Percentiles rank a stretch among this genome's conserved stretches.
Conservation (phyloP, 306 rosid species). For the Medicago arabica region DNA sequence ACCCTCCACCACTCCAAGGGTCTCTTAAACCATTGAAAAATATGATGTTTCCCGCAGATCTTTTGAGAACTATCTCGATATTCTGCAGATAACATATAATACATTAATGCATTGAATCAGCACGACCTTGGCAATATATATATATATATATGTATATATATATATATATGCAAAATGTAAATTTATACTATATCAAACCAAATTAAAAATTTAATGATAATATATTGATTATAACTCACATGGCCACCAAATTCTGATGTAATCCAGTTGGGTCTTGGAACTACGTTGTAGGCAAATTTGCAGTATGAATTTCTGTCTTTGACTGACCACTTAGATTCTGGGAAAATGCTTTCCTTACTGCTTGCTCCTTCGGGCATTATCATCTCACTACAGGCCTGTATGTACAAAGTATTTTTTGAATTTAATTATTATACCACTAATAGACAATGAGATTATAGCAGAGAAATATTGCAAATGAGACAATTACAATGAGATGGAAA, state of each 20-base stretch:
- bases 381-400: conserved; percentile 85
- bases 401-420: no score
- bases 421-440: no score
- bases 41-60: conserved; percentile 80
- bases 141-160: no score
- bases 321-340: conserved; percentile 55
- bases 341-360: conserved; percentile 67
- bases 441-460: no score
- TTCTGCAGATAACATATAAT: conserved; percentile 48
- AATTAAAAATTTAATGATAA: no score
- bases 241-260: conserved; percentile 78
- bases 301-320: conserved; percentile 38
- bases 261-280: conserved; percentile 79
- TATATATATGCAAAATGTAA: no score
- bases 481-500: no score
- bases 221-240: conserved; percentile 32
- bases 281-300: neutral
- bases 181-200: no score
- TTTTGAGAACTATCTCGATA: conserved; percentile 62
- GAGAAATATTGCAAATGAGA: no score
- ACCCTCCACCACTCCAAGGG: conserved; percentile 99
- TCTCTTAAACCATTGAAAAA: conserved; percentile 95
- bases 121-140: neutral
- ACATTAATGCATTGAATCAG: neutral
- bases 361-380: conserved; percentile 62